These are phyloP conservation scores for Flaveria robusta DNA, from an alignment of 129 eudicot species.

Conservation along the genomic window DNA sequence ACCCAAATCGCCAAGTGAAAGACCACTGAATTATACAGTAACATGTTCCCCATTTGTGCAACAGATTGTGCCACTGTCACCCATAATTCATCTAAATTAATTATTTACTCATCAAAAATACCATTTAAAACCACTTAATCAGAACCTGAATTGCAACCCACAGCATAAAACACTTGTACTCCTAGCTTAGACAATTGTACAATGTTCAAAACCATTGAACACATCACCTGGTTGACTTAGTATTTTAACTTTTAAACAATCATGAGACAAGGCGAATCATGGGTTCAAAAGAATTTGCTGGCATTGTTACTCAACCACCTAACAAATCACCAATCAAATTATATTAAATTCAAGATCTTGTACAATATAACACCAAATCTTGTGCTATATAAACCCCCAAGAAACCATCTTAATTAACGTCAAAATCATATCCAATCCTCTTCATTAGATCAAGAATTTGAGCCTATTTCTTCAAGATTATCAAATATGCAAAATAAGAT, in stretches of 20 bases:
- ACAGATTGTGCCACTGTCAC: conserved; percentile 23
- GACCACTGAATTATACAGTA: neutral
- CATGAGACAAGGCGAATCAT: conserved; percentile 40
- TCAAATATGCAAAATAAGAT: conserved; percentile 39
- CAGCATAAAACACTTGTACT: conserved; percentile 22
- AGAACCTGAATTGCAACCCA: conserved; percentile 20
- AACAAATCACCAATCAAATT: conserved; percentile 26
- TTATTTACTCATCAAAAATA: neutral
- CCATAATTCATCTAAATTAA: neutral
- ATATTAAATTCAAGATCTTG: conserved; percentile 28
- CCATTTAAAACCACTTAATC: conserved; percentile 33
- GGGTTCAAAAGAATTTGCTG: conserved; percentile 36
- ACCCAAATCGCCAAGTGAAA: neutral
- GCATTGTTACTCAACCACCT: conserved; percentile 39
- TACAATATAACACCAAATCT: conserved; percentile 22
- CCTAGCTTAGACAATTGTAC: conserved; percentile 19
- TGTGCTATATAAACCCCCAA: conserved; percentile 27
- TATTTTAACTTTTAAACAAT: conserved; percentile 14
- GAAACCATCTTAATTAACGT: conserved; percentile 14
- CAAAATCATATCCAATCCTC: conserved; percentile 29
- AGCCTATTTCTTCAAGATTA: conserved; percentile 13
- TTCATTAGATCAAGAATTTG: conserved; percentile 19
- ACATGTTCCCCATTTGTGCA: conserved; percentile 14
- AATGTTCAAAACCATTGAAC: conserved; percentile 11
- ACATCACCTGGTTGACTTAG: conserved; percentile 19